phyloP scores from a whole-genome alignment of 1,284 basidiomycete species.

The Ganoderma meredithae region DNA sequence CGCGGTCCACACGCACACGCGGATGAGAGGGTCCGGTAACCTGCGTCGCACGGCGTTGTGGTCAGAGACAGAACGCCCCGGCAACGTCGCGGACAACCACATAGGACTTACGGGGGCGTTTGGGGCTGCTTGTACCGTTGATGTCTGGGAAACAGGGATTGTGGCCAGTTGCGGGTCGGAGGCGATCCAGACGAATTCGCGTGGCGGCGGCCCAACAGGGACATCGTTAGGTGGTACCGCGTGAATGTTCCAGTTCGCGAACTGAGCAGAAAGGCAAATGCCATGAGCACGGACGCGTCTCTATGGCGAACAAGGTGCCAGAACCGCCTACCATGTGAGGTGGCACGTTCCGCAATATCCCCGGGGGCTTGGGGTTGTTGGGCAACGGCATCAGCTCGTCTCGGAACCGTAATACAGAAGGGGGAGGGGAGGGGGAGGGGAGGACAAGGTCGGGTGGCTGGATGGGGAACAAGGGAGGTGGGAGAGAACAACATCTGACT shows the following conservation, averaged over 20 bases:
- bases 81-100: background rate
- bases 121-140: background rate
- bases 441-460: conserved; percentile 2
- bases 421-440: too few species aligned
- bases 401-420: background rate
- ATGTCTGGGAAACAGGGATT: background rate
- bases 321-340: background rate
- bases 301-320: background rate
- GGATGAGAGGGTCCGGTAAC: background rate
- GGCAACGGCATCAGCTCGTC: background rate
- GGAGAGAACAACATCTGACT: background rate
- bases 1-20: background rate
- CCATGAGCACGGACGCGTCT: background rate
- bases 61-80: background rate
- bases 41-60: background rate
- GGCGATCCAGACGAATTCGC: background rate
- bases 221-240: background rate
- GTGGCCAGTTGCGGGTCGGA: background rate
- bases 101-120: background rate
- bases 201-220: background rate
- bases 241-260: background rate
- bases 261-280: background rate
- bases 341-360: background rate
- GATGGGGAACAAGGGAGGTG: conserved; percentile 5
- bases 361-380: background rate